Base-by-base conservation (phyloP, 768 basidiomycete species). In the Pleurotus platypus region DNA sequence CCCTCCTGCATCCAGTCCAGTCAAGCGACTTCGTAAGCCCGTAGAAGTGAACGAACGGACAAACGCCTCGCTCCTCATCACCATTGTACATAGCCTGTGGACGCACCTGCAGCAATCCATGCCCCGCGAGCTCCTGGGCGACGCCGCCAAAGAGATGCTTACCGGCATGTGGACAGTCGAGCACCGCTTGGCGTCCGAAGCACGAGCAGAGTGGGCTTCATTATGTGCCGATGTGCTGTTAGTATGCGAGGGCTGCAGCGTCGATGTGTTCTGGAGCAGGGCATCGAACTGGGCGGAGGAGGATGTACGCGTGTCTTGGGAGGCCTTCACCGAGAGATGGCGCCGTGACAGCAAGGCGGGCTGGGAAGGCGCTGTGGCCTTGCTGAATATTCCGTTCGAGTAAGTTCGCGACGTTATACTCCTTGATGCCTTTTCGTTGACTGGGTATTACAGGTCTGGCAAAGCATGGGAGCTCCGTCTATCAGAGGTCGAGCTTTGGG, bases 321-420 rank as follows among this genome's bases (percentile, higher is more conserved):
- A 72, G 26, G 69, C 69, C 20, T 85, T 84, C 61, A 71, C 78
- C 18, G 75, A 81, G 56, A 73, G 73, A 16, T 92, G 90, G 88
- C 71, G 66, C 53, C 70, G 72, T 12, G 73, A 77, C 49, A 62
- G 61, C 2, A 72, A 74, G 13, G 75, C 74, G 1, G 70, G 66
- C 16, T 89, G 83, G 84, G 82, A 86, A 58, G 77, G 78, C 12
- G 78, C 78, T 16, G 68, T 79, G 13, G 65, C 79, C 18, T 73
- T 90, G 20, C 73, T 87, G 24, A 77, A 77, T 26, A 74, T 83
- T 50, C 90, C 89, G 5, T 92, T 90, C 62, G 70, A 73, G 85
- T 84, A 65, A 67, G 80, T 77, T 18, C 54, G 51, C 58, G 24
- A 26, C 5, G 5, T 62, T 26, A 27, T 46, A 59, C 62, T 56